Evolutionary conservation across 768 basidiomycete species (phyloP), one percentile per base, ranked within the genome.

Genomic region (Panaeolus cyanescens): DNA sequence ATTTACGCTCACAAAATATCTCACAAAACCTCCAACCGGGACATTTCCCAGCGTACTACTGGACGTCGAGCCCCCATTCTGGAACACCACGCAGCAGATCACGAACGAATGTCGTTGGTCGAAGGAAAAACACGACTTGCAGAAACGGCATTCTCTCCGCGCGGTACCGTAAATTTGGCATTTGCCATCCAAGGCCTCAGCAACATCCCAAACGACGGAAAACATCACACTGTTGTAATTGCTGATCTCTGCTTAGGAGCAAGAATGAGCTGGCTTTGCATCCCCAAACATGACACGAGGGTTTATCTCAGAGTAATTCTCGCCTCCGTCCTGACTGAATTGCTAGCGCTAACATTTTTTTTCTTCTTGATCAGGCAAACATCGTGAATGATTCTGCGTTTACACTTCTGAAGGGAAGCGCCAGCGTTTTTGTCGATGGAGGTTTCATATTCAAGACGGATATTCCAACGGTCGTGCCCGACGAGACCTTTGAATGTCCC

Each of bases 151-250:
- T 68, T 71, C 13, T 64, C 74, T 0, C 78, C 79, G 0, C 77
- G 71, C 56, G 76, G 76, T 1, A 76, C 73, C n/a, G 67, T 79
- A 32, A 78, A 65, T 54, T 78, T 80, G 9, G 80, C 77, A 1
- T 82, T 78, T 60, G 64, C 63, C 5, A 73, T 81, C 10, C 80
- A 80, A 0, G 81, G 82, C 0, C 63, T 75, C 12, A 77, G 80
- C 39, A 75, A 65, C n/a, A 73, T 83, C 15, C 79, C 80, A 0
- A 75, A 74, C 40, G 80, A 82, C 60, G 72, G 71, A 1, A 71
- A n/a, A n/a, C n/a, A n/a, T n/a, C n/a, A n/a, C n/a, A n/a, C n/a
- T 54, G 72, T 80, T 2, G 76, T 74, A 2, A 70, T 80, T 53
- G 70, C 70, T 4, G 62, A 75, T 54, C 42, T 79, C 31, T 60